Evolutionary conservation across 2,329 filamentous ascomycete species (phyloP), one percentile per base, ranked within the genome.

Genomic region (Chaetomium olivaceum): DNA sequence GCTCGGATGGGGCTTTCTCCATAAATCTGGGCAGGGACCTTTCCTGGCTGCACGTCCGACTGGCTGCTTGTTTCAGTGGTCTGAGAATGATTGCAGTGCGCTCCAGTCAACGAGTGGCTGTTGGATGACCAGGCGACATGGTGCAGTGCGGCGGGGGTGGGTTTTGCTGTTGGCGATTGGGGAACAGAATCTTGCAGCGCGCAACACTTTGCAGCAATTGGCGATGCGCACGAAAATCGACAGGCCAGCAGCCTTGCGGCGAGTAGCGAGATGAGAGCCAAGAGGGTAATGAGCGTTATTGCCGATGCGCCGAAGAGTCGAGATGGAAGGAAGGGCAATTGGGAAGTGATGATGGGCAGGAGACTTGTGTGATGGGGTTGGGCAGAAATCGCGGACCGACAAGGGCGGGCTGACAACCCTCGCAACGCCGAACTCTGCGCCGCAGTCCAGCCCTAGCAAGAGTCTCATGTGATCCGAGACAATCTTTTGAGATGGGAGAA

Each of bases 11-110:
- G 58, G 39, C 51, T n/a, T 52, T 48, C 59, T 31, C 59, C 63
- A 59, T 55, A 59, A 65, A 62, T 16, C 4, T 21, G 27, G 56
- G 50, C 59, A 62, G 48, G 64, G 64, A 51, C 55, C 23, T 33
- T 33, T 36, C 48, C 36, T 50, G 16, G 48, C 55, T 62, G 63
- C 55, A 33, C 55, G 64, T 51, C 50, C 60, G 46, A 65, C 59
- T 65, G 63, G 63, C 33, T 50, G 55, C 54, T 12, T 43, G 9
- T 36, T 27, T 43, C 21, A 39, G 31, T 25, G 46, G 25, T 14
- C n/a, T 21, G 52, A 29, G 31, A 19, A 55, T 43, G 29, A 21
- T 8, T 33, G n/a, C 16, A 12, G 14, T 7, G 43, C 16, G 27
- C 46, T 51, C 50, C 25, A 19, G 36, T 33, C 56, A 59, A 57